Conservation (phyloP, 106 monocot genomes). For the Apostasia shenzhenica region DNA sequence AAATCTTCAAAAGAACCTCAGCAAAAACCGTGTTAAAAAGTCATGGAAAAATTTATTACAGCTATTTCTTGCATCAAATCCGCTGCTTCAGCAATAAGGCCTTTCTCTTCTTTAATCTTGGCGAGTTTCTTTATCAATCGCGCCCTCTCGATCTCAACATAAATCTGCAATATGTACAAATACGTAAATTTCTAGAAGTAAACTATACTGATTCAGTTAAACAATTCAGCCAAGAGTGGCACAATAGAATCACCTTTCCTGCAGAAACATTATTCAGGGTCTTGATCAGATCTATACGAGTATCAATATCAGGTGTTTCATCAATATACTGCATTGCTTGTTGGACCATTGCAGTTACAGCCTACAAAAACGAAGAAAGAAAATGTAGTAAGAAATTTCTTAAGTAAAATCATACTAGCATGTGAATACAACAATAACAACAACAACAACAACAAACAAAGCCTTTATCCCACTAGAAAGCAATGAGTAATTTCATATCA, state of each 20-base stretch:
- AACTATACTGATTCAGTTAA: not conserved
- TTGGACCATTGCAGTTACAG: constrained; percentile 97
- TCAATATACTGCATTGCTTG: constrained; percentile 98
- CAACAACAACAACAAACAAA: not conserved
- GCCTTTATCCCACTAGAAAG: too few species aligned
- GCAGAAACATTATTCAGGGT: constrained; percentile 91
- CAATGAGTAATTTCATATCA: not conserved
- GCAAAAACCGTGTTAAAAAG: not conserved
- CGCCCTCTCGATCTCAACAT: constrained; percentile 98
- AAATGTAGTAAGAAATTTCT: not conserved
- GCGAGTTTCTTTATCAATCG: constrained; percentile 88
- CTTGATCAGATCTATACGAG: constrained; percentile 89
- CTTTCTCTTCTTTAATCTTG: constrained; percentile 97
- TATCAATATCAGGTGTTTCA: constrained; percentile 81
- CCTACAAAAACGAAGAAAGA: constrained; percentile 34
- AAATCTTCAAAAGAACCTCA: not conserved
- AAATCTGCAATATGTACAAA: constrained; percentile 51
- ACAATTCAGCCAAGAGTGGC: not conserved
- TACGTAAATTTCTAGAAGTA: not conserved
- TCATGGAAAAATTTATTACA: constrained; percentile 29
- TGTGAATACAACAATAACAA: not conserved
- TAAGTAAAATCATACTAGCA: too few species aligned
- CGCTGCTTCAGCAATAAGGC: constrained; percentile 93
- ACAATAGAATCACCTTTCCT: constrained; percentile 60
- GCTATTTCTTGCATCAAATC: constrained; percentile 99